phyloP scores from a whole-genome alignment of 2,329 filamentous ascomycete genomes.

The Curvularia verruculosa region DNA sequence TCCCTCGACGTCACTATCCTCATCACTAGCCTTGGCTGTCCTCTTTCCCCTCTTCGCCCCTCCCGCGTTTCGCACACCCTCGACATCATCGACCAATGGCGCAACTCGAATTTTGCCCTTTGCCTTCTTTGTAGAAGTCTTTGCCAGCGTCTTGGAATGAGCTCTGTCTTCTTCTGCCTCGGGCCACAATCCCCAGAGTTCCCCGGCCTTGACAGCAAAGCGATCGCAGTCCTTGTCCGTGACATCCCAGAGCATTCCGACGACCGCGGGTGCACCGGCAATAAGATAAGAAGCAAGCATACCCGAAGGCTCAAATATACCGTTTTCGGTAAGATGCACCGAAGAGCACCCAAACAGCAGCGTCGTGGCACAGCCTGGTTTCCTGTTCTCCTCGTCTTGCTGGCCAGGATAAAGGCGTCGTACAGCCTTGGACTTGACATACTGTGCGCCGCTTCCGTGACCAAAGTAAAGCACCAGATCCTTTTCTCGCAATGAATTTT shows the following conservation, averaged over 20 bases:
- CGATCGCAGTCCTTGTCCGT: conserved; percentile 97
- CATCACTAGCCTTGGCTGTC: conserved; percentile 35
- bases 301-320: conserved; percentile 84
- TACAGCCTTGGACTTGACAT: conserved; percentile 84
- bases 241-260: conserved; percentile 96
- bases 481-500: conserved; percentile 66
- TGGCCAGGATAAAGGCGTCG: conserved; percentile 69
- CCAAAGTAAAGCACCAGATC: conserved; percentile 92
- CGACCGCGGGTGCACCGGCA: conserved; percentile 77
- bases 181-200: conserved; percentile 80
- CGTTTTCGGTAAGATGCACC: conserved; percentile 77
- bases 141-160: conserved; percentile 32
- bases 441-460: conserved; percentile 93
- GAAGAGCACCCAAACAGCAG: conserved; percentile 96
- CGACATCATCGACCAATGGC: conserved; percentile 35
- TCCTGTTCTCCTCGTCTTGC: conserved; percentile 22
- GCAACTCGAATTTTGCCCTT: conserved; percentile 41
- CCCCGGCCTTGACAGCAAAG: conserved; percentile 78
- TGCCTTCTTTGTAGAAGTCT: conserved; percentile 33
- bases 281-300: conserved; percentile 92
- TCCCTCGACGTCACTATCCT: conserved; percentile 28
- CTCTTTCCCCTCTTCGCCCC: conserved; percentile 31
- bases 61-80: conserved; percentile 25
- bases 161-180: conserved; percentile 45
- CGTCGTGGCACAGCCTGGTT: conserved; percentile 70